Conservation (phyloP, 2,329 filamentous ascomycete species). For the Colletotrichum noveboracense region DNA sequence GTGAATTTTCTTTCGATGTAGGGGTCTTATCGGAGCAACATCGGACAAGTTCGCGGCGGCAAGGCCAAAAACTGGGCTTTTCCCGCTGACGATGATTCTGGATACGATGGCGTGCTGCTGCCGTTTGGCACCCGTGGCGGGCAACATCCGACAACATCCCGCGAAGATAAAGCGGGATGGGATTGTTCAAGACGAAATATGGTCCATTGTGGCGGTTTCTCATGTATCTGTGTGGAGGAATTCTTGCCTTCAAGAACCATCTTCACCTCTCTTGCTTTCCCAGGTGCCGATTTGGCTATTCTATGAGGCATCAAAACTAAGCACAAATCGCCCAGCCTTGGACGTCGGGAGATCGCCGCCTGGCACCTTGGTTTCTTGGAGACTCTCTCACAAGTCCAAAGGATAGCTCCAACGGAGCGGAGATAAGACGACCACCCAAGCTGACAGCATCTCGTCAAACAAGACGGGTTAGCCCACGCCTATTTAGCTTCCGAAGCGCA, state of each 20-base stretch:
- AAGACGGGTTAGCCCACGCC: neutral
- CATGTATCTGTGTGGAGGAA: accelerated
- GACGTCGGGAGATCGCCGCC: neutral
- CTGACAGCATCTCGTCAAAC: neutral
- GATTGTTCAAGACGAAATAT: neutral
- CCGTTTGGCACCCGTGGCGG: neutral
- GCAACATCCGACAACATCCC: neutral
- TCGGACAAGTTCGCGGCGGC: neutral
- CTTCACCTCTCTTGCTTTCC: neutral
- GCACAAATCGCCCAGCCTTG: neutral
- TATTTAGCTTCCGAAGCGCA: neutral
- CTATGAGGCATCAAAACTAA: neutral
- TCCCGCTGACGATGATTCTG: slow-evolving; percentile 15
- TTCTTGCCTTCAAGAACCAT: neutral
- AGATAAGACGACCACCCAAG: neutral
- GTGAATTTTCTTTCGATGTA: neutral
- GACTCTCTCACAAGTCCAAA: neutral
- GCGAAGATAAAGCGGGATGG: neutral
- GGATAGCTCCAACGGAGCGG: neutral
- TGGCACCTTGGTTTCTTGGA: neutral
- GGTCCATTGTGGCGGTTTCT: neutral
- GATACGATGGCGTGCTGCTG: slow-evolving; percentile 13
- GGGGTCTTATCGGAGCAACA: neutral
- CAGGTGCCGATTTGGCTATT: neutral
- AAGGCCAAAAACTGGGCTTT: neutral